Evolutionary conservation across 257 asterid genomes (phyloP), one percentile per base, ranked within the genome.

Genomic region (Echium plantagineum): DNA sequence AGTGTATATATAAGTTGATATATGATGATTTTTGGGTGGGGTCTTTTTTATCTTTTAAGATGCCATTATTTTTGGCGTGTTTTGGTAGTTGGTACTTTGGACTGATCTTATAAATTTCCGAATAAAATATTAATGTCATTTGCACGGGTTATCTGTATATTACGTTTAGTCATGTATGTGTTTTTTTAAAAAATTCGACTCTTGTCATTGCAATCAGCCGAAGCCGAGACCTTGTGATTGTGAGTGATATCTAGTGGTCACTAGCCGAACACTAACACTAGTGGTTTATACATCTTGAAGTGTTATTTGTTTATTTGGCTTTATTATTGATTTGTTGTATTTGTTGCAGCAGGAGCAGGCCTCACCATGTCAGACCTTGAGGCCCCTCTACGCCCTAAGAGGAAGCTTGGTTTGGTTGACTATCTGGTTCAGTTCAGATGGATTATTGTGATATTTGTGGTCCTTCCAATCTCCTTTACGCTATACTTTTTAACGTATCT

Each of bases 371-470:
- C 97, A 55, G 95, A 85, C 75, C 94, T 87, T 52, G 94, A 85
- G 87, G 90, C 89, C 59, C 96, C 96, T 3, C 65, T 75, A n/a
- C 90, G 96, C 61, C 97, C 97, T 35, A 90, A 87, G 85, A 84
- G 97, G 67, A 90, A 90, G 94, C 84, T 77, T 84, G 38, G 68
- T 21, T 77, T 79, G 86, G 93, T 90, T 74, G 97, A 90, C 77
- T 81, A 75, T 75, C 83, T 90, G 55, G 94, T 90, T 60, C 70
- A 83, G 55, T 80, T 90, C 75, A 80, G 97, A 80, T 90, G 97
- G 97, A 84, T 90, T 57, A 24, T 90, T 20, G 97, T 90, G 55
- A 83, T 90, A 79, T 87, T 87, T 57, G 74, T 90, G 17, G 96
- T 90, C 49, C 86, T 87, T 63, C 97, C 97, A 22, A 73, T 90